Evolutionary conservation across 1,139 yeast species (phyloP), one percentile per base, ranked within the genome.

Genomic region (Pichia sp.): DNA sequence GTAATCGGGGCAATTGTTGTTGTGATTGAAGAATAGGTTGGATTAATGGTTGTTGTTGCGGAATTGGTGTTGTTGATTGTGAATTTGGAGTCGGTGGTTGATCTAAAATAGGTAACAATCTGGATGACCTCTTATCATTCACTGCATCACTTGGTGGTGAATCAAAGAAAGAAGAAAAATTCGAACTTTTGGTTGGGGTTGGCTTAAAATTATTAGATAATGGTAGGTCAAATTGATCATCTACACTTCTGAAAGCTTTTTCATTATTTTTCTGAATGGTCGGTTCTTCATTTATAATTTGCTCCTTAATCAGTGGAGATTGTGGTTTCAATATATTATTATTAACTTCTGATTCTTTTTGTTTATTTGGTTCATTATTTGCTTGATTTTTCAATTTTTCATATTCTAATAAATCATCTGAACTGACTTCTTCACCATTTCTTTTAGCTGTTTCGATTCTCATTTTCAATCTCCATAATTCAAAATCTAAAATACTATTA

Each of bases 401-500:
- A 35, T 53, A 56, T 39, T 56, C 57, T 20, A 45, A 49, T 32
- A 54, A 46, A 40, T 61, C 63, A 25, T 61, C 62, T 39, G 60
- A 65, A 30, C 65, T 62, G 24, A 65, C 57, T 6, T 51, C 53
- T 45, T 70, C 77, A 20, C 80, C 82, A 43, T 72, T 71, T 54
- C 71, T 72, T 49, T 68, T 71, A 39, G 73, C 71, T 43, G 80
- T 83, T 57, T 78, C 76, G 42, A 67, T 67, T 53, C 73, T 74
- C 80, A 79, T 76, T 56, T 71, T 71, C 41, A 73, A 68, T 61
- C 80, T 82, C 87, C 89, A 81, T 52, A 71, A 70, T 59, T 82
- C 89, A 57, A 83, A 83, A 55, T 82, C 92, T 44, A 78, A 80
- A 23, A 79, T 82, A 2, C 85, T 73, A 49, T 74, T 78, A 67